phyloP scores from a whole-genome alignment of 2,329 filamentous ascomycete genomes.

The Gyromitra esculenta region DNA sequence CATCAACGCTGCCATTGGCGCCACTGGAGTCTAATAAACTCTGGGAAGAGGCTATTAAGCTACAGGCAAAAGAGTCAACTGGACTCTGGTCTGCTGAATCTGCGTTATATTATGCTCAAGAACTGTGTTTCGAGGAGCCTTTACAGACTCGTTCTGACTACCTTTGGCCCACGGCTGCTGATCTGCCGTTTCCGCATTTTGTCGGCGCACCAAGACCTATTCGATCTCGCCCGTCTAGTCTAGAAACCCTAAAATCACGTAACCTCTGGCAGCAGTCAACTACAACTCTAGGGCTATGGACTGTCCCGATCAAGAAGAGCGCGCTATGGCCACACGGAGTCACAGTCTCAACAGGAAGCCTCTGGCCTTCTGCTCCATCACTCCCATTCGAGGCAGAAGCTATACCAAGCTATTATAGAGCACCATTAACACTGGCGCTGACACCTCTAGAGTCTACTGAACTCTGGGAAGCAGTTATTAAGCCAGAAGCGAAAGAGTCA shows the following conservation, averaged over 20 bases:
- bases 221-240: background rate
- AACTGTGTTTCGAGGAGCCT: background rate
- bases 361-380: constrained; percentile 32
- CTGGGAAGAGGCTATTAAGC: background rate
- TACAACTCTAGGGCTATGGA: constrained; percentile 1
- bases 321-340: constrained; percentile 14
- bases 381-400: background rate
- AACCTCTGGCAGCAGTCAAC: constrained; percentile 1
- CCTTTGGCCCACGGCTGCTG: background rate
- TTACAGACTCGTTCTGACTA: background rate
- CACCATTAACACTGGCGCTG: background rate
- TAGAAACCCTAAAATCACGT: background rate
- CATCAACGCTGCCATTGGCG: background rate
- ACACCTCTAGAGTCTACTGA: background rate
- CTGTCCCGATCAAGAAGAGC: constrained; percentile 2
- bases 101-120: background rate
- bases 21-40: background rate
- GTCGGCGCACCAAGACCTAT: background rate
- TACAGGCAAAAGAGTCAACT: background rate
- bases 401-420: background rate
- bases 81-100: background rate
- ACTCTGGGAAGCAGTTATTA: background rate
- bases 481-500: background rate
- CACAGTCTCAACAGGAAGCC: background rate
- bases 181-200: background rate